Evolutionary conservation across 2,329 filamentous ascomycete species (phyloP).

Genomic region (Microdochium nivale): DNA sequence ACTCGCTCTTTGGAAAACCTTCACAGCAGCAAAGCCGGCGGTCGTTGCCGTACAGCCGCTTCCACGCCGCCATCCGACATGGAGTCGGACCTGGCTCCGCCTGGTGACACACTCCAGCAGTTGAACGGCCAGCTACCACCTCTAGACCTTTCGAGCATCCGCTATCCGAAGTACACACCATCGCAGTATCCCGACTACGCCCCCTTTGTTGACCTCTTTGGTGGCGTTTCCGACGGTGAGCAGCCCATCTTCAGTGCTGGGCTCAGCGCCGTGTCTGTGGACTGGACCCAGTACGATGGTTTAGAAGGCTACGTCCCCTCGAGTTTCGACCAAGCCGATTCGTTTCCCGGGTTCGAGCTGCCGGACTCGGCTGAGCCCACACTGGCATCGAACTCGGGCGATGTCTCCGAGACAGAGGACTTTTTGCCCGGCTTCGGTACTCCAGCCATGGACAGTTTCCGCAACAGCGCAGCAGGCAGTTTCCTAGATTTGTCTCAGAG

Average conservation of each 20-base stretch:
- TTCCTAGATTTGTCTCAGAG: constrained; percentile 37
- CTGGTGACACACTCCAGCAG: constrained; percentile 40
- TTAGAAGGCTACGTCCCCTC: constrained; percentile 27
- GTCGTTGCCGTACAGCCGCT: constrained; percentile 25
- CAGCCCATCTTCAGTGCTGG: constrained; percentile 54
- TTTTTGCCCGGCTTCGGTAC: constrained; percentile 33
- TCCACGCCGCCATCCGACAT: constrained; percentile 30
- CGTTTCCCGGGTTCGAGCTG: constrained; percentile 39
- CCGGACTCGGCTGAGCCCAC: constrained; percentile 38
- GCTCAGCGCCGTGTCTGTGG: constrained; percentile 45
- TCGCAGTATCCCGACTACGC: neutral
- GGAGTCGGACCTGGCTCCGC: constrained; percentile 55
- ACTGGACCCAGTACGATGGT: constrained; percentile 44
- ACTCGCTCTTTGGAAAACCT: constrained; percentile 37
- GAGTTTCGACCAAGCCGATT: constrained; percentile 22
- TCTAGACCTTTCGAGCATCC: constrained; percentile 48
- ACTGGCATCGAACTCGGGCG: constrained; percentile 53
- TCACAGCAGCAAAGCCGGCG: constrained; percentile 26
- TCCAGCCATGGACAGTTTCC: constrained; percentile 37
- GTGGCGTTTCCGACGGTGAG: constrained; percentile 41
- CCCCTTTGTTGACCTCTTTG: constrained; percentile 44
- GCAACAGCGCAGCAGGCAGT: constrained; percentile 37
- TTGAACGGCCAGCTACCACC: constrained; percentile 45
- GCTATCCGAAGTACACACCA: constrained; percentile 37
- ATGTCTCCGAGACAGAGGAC: constrained; percentile 60